Base-by-base conservation (phyloP, 768 basidiomycete species). In the Xerocomus brunneocitrinus region DNA sequence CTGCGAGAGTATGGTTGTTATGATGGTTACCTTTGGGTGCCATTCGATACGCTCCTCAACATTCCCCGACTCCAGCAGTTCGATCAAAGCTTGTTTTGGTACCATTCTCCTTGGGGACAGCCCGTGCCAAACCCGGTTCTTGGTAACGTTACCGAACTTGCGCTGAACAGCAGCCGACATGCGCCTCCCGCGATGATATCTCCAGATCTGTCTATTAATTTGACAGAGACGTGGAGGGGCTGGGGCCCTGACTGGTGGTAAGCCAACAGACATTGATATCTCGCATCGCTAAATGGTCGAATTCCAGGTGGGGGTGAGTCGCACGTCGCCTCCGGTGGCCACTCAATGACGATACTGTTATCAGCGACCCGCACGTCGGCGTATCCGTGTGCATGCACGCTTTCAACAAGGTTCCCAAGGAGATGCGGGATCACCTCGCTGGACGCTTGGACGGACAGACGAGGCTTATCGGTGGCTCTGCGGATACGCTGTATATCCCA, bases 11-110 rank as follows among this genome's bases (percentile, higher is more conserved):
- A 75, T 47, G 66, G 60, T 12, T 79, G 78, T 58, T 80, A 80
- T 58, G 67, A 75, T 30, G 78, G 78, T 5, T 79, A 79, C 59
- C 71, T 79, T 14, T 79, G 78, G 78, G 77, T 73, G 36, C 78
- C 79, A 14, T 79, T 79, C 52, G 76, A 79, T 55, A 75, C 78
- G 7, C 62, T 79, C 19, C 67, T 80, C 46, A 80, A 80, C 52
- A 61, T 79, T 39, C 77, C 78, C 12, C 76, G 78, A 30, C 66
- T 78, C 8, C 67, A 76, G 49, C 68, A 70, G 50, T 80, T 79
- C 54, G 61, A 77, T 57, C 77, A 77, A 57, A 65, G 64, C 42
- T 58, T 64, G 14, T 75, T 78, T 56, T 80, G 79, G 76, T 79
- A 78, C 55, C 76, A 79, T 56, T 79, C 75, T 4, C 77, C 77